Evolutionary conservation across 371 early-diverging fungal species (phyloP), one percentile per base, ranked within the genome.

Genomic region (Zychaea mexicana): DNA sequence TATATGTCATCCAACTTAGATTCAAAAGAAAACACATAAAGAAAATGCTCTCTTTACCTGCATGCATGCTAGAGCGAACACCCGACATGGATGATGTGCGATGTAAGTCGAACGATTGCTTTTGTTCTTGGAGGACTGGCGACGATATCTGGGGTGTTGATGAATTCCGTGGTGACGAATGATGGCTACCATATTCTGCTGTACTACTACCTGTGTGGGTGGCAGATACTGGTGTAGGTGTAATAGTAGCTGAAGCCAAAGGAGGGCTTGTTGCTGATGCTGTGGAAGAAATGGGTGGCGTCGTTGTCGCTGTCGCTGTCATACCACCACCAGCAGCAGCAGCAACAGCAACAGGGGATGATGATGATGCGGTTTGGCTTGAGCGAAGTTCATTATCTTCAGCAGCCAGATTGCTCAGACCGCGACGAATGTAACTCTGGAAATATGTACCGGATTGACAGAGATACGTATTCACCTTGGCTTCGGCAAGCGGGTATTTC

Each of bases 381-480:
- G 70, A 36, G 13, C 64, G 68, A 53, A 73, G 55, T 31, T 82
- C 75, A 54, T 71, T 81, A 30, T 86, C 87, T 46, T 88, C 89
- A 10, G 86, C 82, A 9, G 84, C 87, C 46, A 88, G 65, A 59
- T 88, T 88, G 32, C 80, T 80, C 21, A 88, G 69, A 7, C 85
- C 86, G 26, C 94, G 79, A 22, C 87, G 79, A 53, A 94, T 94
- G 64, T 94, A 94, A 30, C 88, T 86, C 71, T 90, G 89, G 69
- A 94, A 93, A 62, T 88, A 92, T 0, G 76, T 78, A 2, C 92
- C 90, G 0, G 89, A 88, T 54, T 83, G 80, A 22, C 83, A 69
- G 19, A 92, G 67, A 55, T 85, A 83, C 1, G 77, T 79, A 68
- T 86, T 85, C 8, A 93, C 86, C 57, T 81, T 82, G 46, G 72